Conservation (phyloP, 768 basidiomycete species). For the Paxillus involutus region DNA sequence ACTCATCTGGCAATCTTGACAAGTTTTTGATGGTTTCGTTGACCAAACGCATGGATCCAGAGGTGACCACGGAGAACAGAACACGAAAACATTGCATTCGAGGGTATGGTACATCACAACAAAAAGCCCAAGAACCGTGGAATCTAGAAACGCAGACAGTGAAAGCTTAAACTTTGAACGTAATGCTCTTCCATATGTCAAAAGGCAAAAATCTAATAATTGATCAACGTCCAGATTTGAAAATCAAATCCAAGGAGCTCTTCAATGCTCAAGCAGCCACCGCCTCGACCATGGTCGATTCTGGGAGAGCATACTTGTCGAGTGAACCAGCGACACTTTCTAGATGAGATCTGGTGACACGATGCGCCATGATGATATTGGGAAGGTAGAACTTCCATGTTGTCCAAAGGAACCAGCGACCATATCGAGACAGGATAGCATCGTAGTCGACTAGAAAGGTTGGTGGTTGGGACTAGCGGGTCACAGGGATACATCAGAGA, state of each 20-base stretch:
- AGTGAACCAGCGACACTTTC: constrained; percentile 58
- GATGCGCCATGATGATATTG: constrained; percentile 31
- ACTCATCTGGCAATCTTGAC: too few species aligned
- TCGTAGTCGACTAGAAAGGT: constrained; percentile 59
- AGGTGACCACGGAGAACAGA: neutral
- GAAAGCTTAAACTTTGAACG: neutral
- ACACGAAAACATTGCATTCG: neutral
- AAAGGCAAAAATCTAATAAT: constrained; percentile 4
- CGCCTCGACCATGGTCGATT: constrained; percentile 20
- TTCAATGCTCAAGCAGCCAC: constrained; percentile 9
- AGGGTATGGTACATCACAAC: neutral
- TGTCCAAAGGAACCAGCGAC: constrained; percentile 77
- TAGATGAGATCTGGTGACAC: constrained; percentile 32
- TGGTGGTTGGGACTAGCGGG: neutral
- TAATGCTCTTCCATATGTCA: neutral
- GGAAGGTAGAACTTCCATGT: constrained; percentile 60
- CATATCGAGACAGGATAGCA: constrained; percentile 57
- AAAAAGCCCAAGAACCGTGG: neutral
- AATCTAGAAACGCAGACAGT: neutral
- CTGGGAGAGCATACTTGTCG: constrained; percentile 34
- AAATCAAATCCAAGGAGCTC: neutral
- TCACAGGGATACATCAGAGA: neutral
- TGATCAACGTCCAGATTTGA: neutral
- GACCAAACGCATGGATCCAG: too few species aligned
- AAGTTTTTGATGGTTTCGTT: too few species aligned